Evolutionary conservation across 2,329 filamentous ascomycete genomes (phyloP).

Genomic region (Graphiopsis chlorocephala): DNA sequence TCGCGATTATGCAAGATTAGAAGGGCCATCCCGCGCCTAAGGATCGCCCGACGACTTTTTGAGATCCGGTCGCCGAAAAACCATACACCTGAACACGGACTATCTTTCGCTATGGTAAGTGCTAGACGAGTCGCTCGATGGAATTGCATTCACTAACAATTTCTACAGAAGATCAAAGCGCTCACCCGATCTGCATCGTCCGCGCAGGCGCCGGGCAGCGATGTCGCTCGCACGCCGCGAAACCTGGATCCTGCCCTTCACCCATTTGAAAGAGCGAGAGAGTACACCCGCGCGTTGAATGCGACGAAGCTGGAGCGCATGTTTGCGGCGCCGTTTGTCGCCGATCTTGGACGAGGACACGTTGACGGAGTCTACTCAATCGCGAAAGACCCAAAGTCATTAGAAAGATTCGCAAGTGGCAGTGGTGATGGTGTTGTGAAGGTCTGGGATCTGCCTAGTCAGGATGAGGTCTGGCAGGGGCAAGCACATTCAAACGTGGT

Average conservation of each 20-base stretch:
- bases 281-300: slow-evolving; percentile 76
- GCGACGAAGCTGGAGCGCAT: slow-evolving; percentile 91
- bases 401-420: slow-evolving; percentile 64
- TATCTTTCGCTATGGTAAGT: slow-evolving; percentile 15
- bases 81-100: slow-evolving; percentile 1
- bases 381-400: slow-evolving; percentile 47
- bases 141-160: neutral
- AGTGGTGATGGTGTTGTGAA: slow-evolving; percentile 93
- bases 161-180: slow-evolving; percentile 57
- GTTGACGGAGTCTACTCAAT: slow-evolving; percentile 70
- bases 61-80: slow-evolving; percentile 10
- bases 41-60: slow-evolving; percentile 10
- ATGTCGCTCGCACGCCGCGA: slow-evolving; percentile 62
- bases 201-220: slow-evolving; percentile 65
- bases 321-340: slow-evolving; percentile 82
- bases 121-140: neutral
- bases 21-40: neutral
- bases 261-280: slow-evolving; percentile 85
- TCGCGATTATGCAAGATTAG: slow-evolving; percentile 5
- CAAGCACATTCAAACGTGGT: slow-evolving; percentile 91
- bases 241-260: slow-evolving; percentile 82
- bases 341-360: slow-evolving; percentile 83
- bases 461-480: slow-evolving; percentile 71
- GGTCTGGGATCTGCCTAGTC: slow-evolving; percentile 76
- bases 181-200: slow-evolving; percentile 64